phyloP scores from a whole-genome alignment of 441 rosid genomes.

The Jatropha podagrica region DNA sequence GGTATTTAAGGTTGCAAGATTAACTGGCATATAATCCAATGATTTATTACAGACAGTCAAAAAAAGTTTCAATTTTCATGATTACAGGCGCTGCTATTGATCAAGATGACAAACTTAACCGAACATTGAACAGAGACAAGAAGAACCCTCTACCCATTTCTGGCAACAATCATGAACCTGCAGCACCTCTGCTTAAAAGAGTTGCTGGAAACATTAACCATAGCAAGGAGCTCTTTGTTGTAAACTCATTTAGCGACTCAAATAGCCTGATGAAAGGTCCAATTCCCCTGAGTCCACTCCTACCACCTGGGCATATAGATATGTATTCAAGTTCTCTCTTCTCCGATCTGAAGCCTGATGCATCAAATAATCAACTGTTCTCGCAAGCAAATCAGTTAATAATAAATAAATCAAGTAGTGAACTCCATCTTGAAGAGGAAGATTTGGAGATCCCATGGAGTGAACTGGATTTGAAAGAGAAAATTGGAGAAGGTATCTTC shows the following conservation, averaged over 20 bases:
- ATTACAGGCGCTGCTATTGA: slow-evolving; percentile 24
- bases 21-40: background rate
- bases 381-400: slow-evolving; percentile 19
- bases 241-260: slow-evolving; percentile 23
- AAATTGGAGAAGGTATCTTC: slow-evolving; percentile 81
- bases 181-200: slow-evolving; percentile 23
- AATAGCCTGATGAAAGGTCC: slow-evolving; percentile 20
- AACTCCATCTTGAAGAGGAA: slow-evolving; percentile 63
- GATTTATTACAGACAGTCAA: slow-evolving; percentile 10
- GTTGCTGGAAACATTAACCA: slow-evolving; percentile 15
- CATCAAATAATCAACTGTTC: slow-evolving; percentile 13
- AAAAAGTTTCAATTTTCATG: slow-evolving; percentile 7
- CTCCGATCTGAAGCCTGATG: slow-evolving; percentile 28
- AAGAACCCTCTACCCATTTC: slow-evolving; percentile 26
- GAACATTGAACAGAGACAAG: slow-evolving; percentile 23
- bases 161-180: slow-evolving; percentile 26
- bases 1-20: background rate
- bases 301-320: slow-evolving; percentile 25
- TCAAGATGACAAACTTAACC: slow-evolving; percentile 25
- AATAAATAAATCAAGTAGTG: slow-evolving; percentile 41
- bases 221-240: slow-evolving; percentile 26
- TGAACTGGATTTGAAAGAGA: slow-evolving; percentile 72
- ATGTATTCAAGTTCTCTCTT: slow-evolving; percentile 18
- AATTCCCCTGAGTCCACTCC: slow-evolving; percentile 20
- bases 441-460: slow-evolving; percentile 82